Percentiles rank a stretch among this genome's conserved stretches.
These are phyloP conservation scores for Phytopythium mirpurense DNA, from an alignment of 352 stramenopile genomes.

Conservation along the genomic window DNA sequence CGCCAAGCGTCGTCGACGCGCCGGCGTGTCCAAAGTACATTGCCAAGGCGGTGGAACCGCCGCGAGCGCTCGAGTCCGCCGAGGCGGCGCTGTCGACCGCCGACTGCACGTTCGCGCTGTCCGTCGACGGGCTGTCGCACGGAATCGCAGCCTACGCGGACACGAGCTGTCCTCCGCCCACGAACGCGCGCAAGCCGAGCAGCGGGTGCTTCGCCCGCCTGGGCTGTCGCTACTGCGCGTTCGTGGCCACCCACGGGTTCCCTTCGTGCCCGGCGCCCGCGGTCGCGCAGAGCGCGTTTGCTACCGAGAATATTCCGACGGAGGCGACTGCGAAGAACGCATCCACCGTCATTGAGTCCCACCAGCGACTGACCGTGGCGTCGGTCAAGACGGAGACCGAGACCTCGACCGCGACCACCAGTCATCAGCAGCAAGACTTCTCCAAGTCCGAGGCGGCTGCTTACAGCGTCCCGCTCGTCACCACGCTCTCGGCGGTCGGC, in stretches of 20 bases:
- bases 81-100: neutral
- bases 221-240: slow-evolving; percentile 3
- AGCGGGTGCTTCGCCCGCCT: slow-evolving; percentile 3
- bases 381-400: neutral
- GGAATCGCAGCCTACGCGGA: neutral
- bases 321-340: neutral
- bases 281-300: neutral
- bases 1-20: neutral
- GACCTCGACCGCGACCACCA: neutral
- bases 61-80: neutral
- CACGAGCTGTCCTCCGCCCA: neutral
- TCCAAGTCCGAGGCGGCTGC: neutral
- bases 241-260: neutral
- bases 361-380: neutral
- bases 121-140: neutral
- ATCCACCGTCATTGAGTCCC: neutral
- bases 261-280: neutral
- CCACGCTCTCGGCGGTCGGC: neutral
- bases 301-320: neutral
- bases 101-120: slow-evolving; percentile 6
- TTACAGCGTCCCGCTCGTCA: neutral
- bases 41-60: neutral
- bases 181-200: too few species aligned
- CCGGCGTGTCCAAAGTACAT: neutral
- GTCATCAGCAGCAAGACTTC: neutral